These are phyloP conservation scores for Acorus calamus DNA, from an alignment of 106 monocot species.

Conservation along the genomic window DNA sequence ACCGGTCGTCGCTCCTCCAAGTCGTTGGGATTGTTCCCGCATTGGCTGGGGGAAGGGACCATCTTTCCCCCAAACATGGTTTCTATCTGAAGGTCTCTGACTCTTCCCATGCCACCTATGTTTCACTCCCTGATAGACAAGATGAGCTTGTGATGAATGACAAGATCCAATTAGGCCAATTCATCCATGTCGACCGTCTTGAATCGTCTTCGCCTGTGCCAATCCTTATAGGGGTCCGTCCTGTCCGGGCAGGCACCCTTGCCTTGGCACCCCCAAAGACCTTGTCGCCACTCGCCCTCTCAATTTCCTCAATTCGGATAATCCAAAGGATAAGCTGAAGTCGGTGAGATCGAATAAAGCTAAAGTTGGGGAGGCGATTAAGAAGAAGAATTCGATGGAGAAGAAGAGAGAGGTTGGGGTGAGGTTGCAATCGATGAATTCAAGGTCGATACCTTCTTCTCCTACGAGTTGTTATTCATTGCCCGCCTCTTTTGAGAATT, in stretches of 20 bases:
- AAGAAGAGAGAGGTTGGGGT: conserved; percentile 16
- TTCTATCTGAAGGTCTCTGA: conserved; percentile 58
- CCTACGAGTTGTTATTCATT: conserved; percentile 59
- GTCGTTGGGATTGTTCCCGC: conserved; percentile 37
- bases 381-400: conserved; percentile 23
- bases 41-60: conserved; percentile 10
- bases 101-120: conserved; percentile 43
- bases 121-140: conserved; percentile 39
- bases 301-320: not conserved
- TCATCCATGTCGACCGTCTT: conserved; percentile 37
- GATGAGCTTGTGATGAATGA: conserved; percentile 48
- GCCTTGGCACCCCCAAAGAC: conserved; percentile 10
- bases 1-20: conserved; percentile 20
- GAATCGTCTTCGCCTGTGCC: conserved; percentile 38
- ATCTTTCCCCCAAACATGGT: conserved; percentile 37
- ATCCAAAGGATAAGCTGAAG: conserved; percentile 27
- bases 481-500: conserved; percentile 59
- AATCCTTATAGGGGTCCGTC: conserved; percentile 28
- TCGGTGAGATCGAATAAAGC: conserved; percentile 19
- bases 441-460: conserved; percentile 52
- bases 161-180: conserved; percentile 49
- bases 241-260: conserved; percentile 31
- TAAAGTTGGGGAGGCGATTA: conserved; percentile 24
- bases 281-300: conserved; percentile 4
- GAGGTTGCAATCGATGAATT: conserved; percentile 31